Conservation (phyloP, 495 filamentous ascomycete genomes). For the Bryoglossum gracile region DNA sequence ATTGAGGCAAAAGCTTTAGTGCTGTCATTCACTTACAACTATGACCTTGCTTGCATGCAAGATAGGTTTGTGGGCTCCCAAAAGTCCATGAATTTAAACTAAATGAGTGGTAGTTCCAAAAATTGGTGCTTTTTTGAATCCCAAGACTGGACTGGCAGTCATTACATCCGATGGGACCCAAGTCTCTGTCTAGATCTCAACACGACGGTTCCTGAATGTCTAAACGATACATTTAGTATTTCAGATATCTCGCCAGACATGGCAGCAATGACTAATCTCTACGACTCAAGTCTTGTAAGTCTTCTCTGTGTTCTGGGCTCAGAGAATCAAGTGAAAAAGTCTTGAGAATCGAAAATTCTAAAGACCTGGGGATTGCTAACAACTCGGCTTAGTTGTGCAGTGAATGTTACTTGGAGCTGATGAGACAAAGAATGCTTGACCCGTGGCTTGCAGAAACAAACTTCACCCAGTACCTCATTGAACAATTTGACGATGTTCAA, state of each 20-base stretch:
- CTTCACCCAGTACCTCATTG: conserved; percentile 9
- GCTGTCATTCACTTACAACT: conserved; percentile 1
- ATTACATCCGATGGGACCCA: conserved; percentile 6
- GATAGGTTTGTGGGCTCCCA: too few relatives aligned
- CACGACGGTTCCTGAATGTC: neutral
- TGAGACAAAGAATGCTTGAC: neutral
- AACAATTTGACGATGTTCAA: conserved; percentile 9
- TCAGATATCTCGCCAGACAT: neutral
- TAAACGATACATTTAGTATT: neutral
- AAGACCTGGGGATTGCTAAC: neutral
- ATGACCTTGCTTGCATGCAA: conserved; percentile 7
- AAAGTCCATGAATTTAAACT: too few relatives aligned
- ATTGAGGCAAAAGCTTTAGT: neutral
- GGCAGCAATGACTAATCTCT: conserved; percentile 3
- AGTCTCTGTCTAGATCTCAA: neutral
- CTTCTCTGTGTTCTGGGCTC: too few relatives aligned
- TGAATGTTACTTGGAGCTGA: conserved; percentile 12
- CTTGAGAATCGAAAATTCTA: too few relatives aligned
- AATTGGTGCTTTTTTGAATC: conserved; percentile 12
- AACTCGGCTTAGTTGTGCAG: conserved; percentile 1
- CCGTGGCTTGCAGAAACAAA: neutral
- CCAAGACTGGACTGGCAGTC: conserved; percentile 2
- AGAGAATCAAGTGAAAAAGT: too few relatives aligned
- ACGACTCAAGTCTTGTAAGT: conserved; percentile 7
- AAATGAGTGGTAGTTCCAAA: too few relatives aligned